These are phyloP conservation scores for Pleurozium schreberi DNA, from an alignment of 225 moss, liverwort and hornwort genomes.

Conservation along the genomic window DNA sequence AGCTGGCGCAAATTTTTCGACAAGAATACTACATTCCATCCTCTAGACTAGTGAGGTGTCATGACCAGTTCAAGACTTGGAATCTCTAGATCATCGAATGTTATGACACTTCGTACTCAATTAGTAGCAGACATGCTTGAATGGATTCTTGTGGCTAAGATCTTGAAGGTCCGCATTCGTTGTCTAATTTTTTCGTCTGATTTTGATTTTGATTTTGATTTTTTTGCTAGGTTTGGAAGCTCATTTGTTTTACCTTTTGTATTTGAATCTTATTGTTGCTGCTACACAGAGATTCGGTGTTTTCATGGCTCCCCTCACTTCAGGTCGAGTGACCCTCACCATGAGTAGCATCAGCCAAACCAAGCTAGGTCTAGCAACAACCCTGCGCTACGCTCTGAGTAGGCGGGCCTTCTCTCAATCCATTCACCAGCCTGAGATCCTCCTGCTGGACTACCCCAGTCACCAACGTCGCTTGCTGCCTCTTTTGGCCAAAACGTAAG, in stretches of 20 bases:
- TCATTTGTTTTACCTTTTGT: background rate
- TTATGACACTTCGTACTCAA: background rate
- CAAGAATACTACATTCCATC: background rate
- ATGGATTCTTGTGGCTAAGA: background rate
- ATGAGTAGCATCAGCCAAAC: conserved; percentile 53
- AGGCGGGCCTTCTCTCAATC: conserved; percentile 65
- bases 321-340: conserved; percentile 57
- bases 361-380: conserved; percentile 73
- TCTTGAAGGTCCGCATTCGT: background rate
- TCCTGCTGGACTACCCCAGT: conserved; percentile 87
- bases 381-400: conserved; percentile 58
- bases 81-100: background rate
- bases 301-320: conserved; percentile 83
- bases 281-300: conserved; percentile 70
- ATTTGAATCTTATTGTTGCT: background rate
- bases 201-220: background rate
- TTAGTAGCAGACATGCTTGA: background rate
- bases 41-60: background rate
- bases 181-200: no score
- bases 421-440: conserved; percentile 43
- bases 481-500: conserved; percentile 82
- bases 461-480: conserved; percentile 89
- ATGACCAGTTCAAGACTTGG: no score
- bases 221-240: background rate
- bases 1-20: background rate